A percentile compares a stretch with the other conserved stretches of the same genome.
Conservation (phyloP, 2,329 filamentous ascomycete genomes). For the Aspergillus sojae region DNA sequence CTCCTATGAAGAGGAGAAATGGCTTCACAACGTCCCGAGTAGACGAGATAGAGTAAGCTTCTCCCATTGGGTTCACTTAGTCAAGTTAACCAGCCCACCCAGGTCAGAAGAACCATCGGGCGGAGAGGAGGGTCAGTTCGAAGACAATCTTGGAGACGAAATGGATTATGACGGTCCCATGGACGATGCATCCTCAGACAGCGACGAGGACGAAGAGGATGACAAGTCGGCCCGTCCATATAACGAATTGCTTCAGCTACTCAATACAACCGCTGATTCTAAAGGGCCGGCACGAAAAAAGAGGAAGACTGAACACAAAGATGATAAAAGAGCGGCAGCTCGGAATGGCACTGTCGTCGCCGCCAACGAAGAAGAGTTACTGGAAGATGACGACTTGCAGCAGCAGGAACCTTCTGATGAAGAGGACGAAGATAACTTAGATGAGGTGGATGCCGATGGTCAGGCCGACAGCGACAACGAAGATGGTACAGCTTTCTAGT, state of each 20-base stretch:
- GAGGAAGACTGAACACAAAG: constrained; percentile 51
- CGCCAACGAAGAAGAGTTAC: constrained; percentile 28
- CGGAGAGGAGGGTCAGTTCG: constrained; percentile 35
- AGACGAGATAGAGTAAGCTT: constrained; percentile 41
- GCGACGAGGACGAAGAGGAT: constrained; percentile 50
- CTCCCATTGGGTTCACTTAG: neutral
- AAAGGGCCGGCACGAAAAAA: constrained; percentile 54
- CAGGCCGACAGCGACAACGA: constrained; percentile 40
- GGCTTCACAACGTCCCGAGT: constrained; percentile 43
- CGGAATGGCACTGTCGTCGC: constrained; percentile 25
- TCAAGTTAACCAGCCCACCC: constrained; percentile 12
- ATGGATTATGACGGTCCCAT: constrained; percentile 42
- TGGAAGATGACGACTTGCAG: constrained; percentile 49
- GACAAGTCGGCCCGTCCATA: constrained; percentile 51
- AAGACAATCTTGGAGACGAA: constrained; percentile 46
- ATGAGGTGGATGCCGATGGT: constrained; percentile 31
- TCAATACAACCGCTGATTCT: constrained; percentile 47
- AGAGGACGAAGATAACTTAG: constrained; percentile 45
- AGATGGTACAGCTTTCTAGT: constrained; percentile 30
- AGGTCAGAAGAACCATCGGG: constrained; percentile 35
- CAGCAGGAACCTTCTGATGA: constrained; percentile 53
- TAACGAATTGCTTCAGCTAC: constrained; percentile 58
- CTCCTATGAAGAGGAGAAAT: constrained; percentile 27
- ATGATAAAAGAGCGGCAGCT: constrained; percentile 27
- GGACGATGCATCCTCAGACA: constrained; percentile 42